Evolutionary conservation across 2,329 filamentous ascomycete genomes (phyloP).

Genomic region (Setomelanomma holmii): DNA sequence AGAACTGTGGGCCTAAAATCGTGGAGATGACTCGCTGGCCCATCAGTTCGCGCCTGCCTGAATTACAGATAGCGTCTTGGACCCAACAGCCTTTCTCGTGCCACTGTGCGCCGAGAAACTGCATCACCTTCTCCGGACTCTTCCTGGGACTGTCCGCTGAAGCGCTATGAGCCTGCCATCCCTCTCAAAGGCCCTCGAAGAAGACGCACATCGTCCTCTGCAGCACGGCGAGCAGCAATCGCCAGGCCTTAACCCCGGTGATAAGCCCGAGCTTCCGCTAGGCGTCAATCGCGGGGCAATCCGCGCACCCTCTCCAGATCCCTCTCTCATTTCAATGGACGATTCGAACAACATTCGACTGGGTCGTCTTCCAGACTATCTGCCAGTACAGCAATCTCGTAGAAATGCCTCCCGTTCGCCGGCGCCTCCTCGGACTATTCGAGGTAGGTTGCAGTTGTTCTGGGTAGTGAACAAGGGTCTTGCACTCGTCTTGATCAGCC

Average conservation of each 20-base stretch:
- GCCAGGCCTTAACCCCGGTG: slow-evolving; percentile 32
- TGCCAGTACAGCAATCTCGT: slow-evolving; percentile 15
- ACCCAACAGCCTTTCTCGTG: slow-evolving; percentile 13
- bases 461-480: slow-evolving; percentile 76
- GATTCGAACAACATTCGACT: slow-evolving; percentile 38
- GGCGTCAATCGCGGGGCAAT: slow-evolving; percentile 36
- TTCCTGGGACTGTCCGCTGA: slow-evolving; percentile 17
- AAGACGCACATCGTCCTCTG: slow-evolving; percentile 29
- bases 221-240: slow-evolving; percentile 10
- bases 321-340: slow-evolving; percentile 44
- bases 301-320: slow-evolving; percentile 42
- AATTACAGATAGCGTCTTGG: slow-evolving; percentile 27
- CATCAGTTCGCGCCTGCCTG: slow-evolving; percentile 28
- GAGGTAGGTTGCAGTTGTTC: slow-evolving; percentile 42
- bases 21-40: slow-evolving; percentile 22
- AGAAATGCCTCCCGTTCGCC: slow-evolving; percentile 35
- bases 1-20: neutral
- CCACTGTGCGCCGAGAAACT: slow-evolving; percentile 11
- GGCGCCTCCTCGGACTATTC: slow-evolving; percentile 25
- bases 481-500: slow-evolving; percentile 73
- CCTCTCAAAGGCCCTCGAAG: slow-evolving; percentile 20
- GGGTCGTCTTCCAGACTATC: slow-evolving; percentile 29
- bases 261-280: slow-evolving; percentile 37
- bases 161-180: slow-evolving; percentile 33
- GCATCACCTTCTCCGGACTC: slow-evolving; percentile 12